Evolutionary conservation across 495 filamentous ascomycete species (phyloP).

Genomic region (Filosporella fistucella): DNA sequence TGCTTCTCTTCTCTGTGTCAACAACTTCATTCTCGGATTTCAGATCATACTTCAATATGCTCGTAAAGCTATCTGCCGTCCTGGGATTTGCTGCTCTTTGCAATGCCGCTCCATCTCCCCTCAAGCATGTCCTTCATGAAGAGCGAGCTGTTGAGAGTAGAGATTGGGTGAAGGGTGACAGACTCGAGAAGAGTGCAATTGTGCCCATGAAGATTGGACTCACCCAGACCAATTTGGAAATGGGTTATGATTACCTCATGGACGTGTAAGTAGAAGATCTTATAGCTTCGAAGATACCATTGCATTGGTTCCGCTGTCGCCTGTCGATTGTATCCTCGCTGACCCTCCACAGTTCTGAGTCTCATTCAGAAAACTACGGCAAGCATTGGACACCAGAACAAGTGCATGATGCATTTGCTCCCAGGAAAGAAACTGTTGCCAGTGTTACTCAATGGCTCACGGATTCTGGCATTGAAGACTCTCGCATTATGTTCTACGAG

Average conservation of each 20-base stretch:
- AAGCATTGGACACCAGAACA: conserved; percentile 11
- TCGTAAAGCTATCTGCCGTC: conserved; percentile 11
- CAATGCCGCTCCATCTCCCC: conserved; percentile 28
- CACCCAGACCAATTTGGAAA: conserved; percentile 44
- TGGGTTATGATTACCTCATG: conserved; percentile 48
- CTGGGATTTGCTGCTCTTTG: conserved; percentile 25
- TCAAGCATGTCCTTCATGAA: conserved; percentile 38
- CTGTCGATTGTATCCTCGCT: too few relatives aligned
- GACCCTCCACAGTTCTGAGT: conserved; percentile 4
- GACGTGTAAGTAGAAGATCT: conserved; percentile 39
- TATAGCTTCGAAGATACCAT: too few relatives aligned
- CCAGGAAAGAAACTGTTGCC: conserved; percentile 5
- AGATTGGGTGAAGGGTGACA: conserved; percentile 24
- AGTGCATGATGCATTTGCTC: conserved; percentile 11
- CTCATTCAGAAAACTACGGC: conserved; percentile 10
- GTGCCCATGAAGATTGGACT: conserved; percentile 49
- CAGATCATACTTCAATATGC: conserved; percentile 4
- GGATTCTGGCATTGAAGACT: conserved; percentile 5
- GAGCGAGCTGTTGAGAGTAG: conserved; percentile 25
- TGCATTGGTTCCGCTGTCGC: too few relatives aligned
- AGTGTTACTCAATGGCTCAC: conserved; percentile 11
- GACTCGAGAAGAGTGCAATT: conserved; percentile 19
- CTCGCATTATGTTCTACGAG: conserved; percentile 4
- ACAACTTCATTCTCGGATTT: neutral
- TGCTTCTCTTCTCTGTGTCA: too few relatives aligned